These are phyloP conservation scores for Encephalitozoon romaleae DNA, from an alignment of 371 early-diverging fungal species.

Conservation along the genomic window DNA sequence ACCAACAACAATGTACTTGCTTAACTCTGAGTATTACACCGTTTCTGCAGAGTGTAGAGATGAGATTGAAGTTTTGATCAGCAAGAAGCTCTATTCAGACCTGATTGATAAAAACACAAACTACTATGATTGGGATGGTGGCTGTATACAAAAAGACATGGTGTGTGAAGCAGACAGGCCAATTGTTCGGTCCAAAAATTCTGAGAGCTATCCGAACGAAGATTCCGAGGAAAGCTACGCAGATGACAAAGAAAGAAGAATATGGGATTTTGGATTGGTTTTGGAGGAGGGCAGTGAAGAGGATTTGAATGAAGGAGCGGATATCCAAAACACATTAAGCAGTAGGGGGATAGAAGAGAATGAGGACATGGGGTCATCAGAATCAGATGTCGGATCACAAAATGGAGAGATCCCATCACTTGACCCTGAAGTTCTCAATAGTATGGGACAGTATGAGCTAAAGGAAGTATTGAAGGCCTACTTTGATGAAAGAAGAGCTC, in stretches of 20 bases:
- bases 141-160: background rate
- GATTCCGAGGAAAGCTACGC: background rate
- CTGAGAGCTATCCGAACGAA: background rate
- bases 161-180: background rate
- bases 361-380: slow-evolving; percentile 12
- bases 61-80: background rate
- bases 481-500: slow-evolving; percentile 33
- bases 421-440: slow-evolving; percentile 34
- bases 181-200: background rate
- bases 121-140: background rate
- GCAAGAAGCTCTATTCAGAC: background rate
- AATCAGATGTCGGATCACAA: slow-evolving; percentile 30
- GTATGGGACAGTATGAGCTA: slow-evolving; percentile 13
- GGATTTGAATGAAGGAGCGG: background rate
- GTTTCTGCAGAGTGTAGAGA: background rate
- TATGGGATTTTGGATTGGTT: background rate
- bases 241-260: background rate
- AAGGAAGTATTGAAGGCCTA: slow-evolving; percentile 20
- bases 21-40: background rate
- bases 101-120: background rate
- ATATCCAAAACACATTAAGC: background rate
- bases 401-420: slow-evolving; percentile 38
- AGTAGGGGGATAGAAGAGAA: background rate
- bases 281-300: background rate
- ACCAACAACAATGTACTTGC: background rate